Conservation (phyloP, 495 filamentous ascomycete species). For the Schizothecium vesticola region DNA sequence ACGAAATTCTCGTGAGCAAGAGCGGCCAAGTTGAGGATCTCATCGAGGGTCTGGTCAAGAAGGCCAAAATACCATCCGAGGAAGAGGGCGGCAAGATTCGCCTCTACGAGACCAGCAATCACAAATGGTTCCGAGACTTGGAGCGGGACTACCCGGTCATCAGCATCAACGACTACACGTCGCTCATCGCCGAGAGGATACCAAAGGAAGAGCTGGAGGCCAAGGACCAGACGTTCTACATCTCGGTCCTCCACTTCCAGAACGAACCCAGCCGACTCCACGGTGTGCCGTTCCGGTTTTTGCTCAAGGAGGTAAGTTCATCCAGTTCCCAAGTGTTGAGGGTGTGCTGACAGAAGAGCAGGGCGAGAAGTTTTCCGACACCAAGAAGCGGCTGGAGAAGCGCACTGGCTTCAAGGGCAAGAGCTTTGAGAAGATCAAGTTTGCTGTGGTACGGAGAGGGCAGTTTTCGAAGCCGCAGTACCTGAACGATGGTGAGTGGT, state of each 20-base stretch:
- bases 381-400: slow-evolving; percentile 82
- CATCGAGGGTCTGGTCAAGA: slow-evolving; percentile 66
- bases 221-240: slow-evolving; percentile 52
- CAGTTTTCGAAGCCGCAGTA: slow-evolving; percentile 71
- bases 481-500: slow-evolving; percentile 74
- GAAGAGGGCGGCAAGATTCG: slow-evolving; percentile 56
- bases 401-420: slow-evolving; percentile 94
- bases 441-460: slow-evolving; percentile 69
- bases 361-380: slow-evolving; percentile 84
- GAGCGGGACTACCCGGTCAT: slow-evolving; percentile 57
- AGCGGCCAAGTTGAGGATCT: slow-evolving; percentile 73
- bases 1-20: slow-evolving; percentile 79
- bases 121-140: slow-evolving; percentile 76
- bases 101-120: slow-evolving; percentile 70
- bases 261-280: slow-evolving; percentile 68
- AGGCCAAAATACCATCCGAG: slow-evolving; percentile 72
- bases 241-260: slow-evolving; percentile 87
- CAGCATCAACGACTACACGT: slow-evolving; percentile 78
- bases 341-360: slow-evolving; percentile 31
- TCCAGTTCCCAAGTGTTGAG: neutral
- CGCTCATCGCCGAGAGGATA: slow-evolving; percentile 70
- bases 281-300: slow-evolving; percentile 85
- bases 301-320: slow-evolving; percentile 68
- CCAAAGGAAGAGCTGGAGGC: slow-evolving; percentile 69
- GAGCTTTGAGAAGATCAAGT: slow-evolving; percentile 97